Evolutionary conservation across 169 alveolate genomes (phyloP).

Genomic region (Babesia bigemina): DNA sequence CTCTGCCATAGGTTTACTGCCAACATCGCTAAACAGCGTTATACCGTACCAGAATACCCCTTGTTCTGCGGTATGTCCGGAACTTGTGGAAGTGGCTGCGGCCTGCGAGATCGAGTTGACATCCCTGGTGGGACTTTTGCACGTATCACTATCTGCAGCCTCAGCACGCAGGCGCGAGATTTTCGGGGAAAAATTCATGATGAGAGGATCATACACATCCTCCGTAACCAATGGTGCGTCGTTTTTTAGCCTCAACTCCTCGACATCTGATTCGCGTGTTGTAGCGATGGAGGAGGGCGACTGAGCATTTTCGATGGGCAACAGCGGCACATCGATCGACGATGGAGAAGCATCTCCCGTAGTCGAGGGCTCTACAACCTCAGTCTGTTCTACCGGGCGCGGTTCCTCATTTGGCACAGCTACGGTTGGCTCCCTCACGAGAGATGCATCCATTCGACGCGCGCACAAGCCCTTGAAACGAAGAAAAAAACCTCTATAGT

Average conservation of each 20-base stretch:
- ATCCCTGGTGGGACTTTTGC: background rate
- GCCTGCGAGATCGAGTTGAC: background rate
- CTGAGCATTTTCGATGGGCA: background rate
- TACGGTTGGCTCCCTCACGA: conserved; percentile 20
- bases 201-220: conserved; percentile 31
- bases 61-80: background rate
- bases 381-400: too few species aligned
- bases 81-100: background rate
- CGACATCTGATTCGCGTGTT: background rate
- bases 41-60: conserved; percentile 12
- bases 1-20: background rate
- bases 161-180: background rate
- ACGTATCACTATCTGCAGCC: background rate
- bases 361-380: too few species aligned
- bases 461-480: conserved; percentile 23
- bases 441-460: background rate
- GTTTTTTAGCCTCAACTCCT: background rate
- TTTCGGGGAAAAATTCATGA: conserved; percentile 36
- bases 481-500: background rate
- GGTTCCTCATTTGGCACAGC: too few species aligned
- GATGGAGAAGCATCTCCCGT: background rate
- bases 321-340: conserved; percentile 2
- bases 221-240: conserved; percentile 11
- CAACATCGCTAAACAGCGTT: background rate
- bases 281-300: conserved; percentile 6